Evolutionary conservation across 805 yeast species (phyloP).

Genomic region (Candida mattraensis): DNA sequence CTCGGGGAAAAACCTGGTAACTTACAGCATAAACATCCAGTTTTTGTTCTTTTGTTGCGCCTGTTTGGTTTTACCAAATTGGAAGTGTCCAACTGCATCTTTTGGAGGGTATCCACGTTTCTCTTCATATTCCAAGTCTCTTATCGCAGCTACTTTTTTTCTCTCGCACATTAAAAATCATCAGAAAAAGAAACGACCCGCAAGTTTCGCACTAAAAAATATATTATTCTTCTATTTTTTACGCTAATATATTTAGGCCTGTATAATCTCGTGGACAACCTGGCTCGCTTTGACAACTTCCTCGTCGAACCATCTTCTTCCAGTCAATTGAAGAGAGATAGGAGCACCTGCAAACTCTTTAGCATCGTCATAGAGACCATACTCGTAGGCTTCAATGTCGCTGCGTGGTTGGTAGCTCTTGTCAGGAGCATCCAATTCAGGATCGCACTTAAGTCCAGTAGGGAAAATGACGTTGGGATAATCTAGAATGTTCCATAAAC

Average conservation of each 20-base stretch:
- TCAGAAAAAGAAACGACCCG: too few relatives aligned
- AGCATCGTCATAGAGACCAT: slow-evolving; percentile 35
- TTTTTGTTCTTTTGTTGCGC: slow-evolving; percentile 16
- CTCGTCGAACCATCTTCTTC: slow-evolving; percentile 52
- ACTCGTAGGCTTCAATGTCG: slow-evolving; percentile 34
- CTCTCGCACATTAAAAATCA: too few relatives aligned
- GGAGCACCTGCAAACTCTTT: slow-evolving; percentile 44
- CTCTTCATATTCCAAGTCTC: too few relatives aligned
- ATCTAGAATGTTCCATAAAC: slow-evolving; percentile 67
- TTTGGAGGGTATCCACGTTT: too few relatives aligned
- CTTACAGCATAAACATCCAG: slow-evolving; percentile 29
- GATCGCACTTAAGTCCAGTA: slow-evolving; percentile 52
- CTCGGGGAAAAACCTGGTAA: background rate
- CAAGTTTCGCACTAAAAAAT: background rate
- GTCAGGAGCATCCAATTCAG: slow-evolving; percentile 24
- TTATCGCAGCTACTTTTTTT: too few relatives aligned
- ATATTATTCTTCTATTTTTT: background rate
- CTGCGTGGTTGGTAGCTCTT: slow-evolving; percentile 19
- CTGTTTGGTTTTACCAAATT: too few relatives aligned
- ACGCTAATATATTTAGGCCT: slow-evolving; percentile 5
- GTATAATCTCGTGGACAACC: slow-evolving; percentile 35
- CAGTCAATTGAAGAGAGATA: slow-evolving; percentile 49
- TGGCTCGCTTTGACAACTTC: slow-evolving; percentile 46
- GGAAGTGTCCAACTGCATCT: too few relatives aligned
- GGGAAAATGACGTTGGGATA: slow-evolving; percentile 62